Evolutionary conservation across 495 filamentous ascomycete genomes (phyloP).

Genomic region (Jackrogersella multiformis): DNA sequence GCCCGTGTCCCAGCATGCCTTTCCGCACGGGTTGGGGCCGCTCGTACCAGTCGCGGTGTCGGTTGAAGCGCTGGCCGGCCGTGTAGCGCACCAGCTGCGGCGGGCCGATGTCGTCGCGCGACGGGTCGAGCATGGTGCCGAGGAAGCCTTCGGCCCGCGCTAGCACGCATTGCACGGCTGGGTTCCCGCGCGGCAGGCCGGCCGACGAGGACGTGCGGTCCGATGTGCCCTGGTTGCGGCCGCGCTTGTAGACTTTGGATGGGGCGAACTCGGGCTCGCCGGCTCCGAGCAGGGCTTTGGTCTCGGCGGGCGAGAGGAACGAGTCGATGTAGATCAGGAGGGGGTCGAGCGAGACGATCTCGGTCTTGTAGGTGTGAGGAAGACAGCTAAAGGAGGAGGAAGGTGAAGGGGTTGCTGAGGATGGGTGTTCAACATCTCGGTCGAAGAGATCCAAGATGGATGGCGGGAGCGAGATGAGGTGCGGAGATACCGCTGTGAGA

Average conservation of each 20-base stretch:
- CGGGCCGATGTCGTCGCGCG: slow-evolving; percentile 58
- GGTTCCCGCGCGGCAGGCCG: slow-evolving; percentile 53
- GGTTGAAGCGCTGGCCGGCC: slow-evolving; percentile 55
- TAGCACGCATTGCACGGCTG: slow-evolving; percentile 54
- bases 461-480: slow-evolving; percentile 11
- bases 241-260: slow-evolving; percentile 52
- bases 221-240: slow-evolving; percentile 45
- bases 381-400: slow-evolving; percentile 39
- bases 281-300: slow-evolving; percentile 48
- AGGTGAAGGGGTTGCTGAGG: neutral
- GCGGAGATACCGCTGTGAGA: slow-evolving; percentile 1
- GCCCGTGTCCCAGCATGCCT: slow-evolving; percentile 36
- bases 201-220: slow-evolving; percentile 58
- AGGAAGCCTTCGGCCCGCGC: slow-evolving; percentile 53
- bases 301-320: slow-evolving; percentile 52
- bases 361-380: slow-evolving; percentile 51
- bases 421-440: neutral
- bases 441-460: neutral
- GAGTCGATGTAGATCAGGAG: slow-evolving; percentile 58
- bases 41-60: slow-evolving; percentile 61
- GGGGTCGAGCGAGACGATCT: slow-evolving; percentile 57
- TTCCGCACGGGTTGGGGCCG: slow-evolving; percentile 43
- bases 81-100: slow-evolving; percentile 62
- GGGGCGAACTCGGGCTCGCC: slow-evolving; percentile 53
- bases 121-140: slow-evolving; percentile 54